These are phyloP conservation scores for Mollisiaceae sp. DNA, from an alignment of 2,329 filamentous ascomycete genomes.

Conservation along the genomic window DNA sequence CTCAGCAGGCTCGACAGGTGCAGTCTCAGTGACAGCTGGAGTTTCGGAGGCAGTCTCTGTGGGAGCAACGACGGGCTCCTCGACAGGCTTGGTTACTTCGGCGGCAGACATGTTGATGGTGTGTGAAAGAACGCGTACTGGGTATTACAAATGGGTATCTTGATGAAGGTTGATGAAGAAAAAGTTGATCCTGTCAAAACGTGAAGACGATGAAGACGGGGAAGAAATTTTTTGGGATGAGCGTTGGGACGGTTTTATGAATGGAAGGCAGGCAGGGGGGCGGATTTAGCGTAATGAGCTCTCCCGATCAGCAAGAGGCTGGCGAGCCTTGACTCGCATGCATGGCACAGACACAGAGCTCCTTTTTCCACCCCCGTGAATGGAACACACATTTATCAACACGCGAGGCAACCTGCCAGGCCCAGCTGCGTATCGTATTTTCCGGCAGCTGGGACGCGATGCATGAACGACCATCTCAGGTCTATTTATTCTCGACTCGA, in stretches of 20 bases:
- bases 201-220: neutral
- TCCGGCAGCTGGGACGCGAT: neutral
- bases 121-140: neutral
- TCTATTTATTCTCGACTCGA: slow-evolving; percentile 10
- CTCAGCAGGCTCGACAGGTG: slow-evolving; percentile 44
- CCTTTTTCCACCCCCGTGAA: neutral
- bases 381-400: neutral
- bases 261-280: slow-evolving; percentile 2
- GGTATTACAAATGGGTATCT: slow-evolving; percentile 16
- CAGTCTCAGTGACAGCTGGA: slow-evolving; percentile 41
- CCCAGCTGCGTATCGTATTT: neutral
- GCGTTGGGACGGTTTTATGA: slow-evolving; percentile 9
- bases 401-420: neutral
- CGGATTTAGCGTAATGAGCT: neutral
- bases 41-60: slow-evolving; percentile 42
- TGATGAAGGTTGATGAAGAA: slow-evolving; percentile 12
- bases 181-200: slow-evolving; percentile 8
- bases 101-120: slow-evolving; percentile 17
- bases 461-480: neutral
- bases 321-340: neutral
- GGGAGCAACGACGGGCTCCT: slow-evolving; percentile 23
- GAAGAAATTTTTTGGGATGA: slow-evolving; percentile 12
- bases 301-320: neutral
- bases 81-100: slow-evolving; percentile 49
- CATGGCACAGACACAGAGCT: neutral